A percentile compares a stretch with the other conserved stretches of the same genome.
phyloP scores from a whole-genome alignment of 345 rosid genomes.

The Arabidopsis arenosa region DNA sequence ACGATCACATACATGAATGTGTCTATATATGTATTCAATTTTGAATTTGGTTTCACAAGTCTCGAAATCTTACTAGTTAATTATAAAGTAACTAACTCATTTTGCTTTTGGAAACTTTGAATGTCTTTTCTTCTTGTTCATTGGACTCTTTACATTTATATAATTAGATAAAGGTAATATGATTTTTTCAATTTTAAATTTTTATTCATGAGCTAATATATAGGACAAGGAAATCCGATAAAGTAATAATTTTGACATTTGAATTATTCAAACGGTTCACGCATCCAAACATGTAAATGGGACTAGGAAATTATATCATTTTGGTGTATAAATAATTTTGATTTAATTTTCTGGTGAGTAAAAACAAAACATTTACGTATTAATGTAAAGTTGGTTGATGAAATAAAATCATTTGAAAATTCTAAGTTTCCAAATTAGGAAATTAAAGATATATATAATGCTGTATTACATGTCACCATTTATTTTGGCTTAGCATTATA shows the following conservation, averaged over 20 bases:
- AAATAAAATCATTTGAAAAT: slow-evolving; percentile 8
- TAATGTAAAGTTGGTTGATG: slow-evolving; percentile 16
- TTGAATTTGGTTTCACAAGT: slow-evolving; percentile 40
- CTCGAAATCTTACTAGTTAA: slow-evolving; percentile 33
- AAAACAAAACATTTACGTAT: slow-evolving; percentile 22
- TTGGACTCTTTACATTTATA: slow-evolving; percentile 36
- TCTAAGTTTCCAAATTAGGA: background rate
- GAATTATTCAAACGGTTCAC: slow-evolving; percentile 36
- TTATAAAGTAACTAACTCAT: slow-evolving; percentile 23
- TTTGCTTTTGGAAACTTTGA: slow-evolving; percentile 37
- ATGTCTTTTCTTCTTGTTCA: slow-evolving; percentile 26
- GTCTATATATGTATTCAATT: slow-evolving; percentile 7
- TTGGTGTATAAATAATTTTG: slow-evolving; percentile 7
- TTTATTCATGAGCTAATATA: background rate
- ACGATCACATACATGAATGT: slow-evolving; percentile 17
- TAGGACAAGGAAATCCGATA: background rate
- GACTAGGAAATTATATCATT: slow-evolving; percentile 5
- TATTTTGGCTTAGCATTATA: slow-evolving; percentile 11
- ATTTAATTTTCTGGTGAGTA: slow-evolving; percentile 2
- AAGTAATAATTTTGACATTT: slow-evolving; percentile 26
- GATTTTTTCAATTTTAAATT: background rate
- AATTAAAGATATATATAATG: slow-evolving; percentile 5
- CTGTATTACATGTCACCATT: slow-evolving; percentile 13
- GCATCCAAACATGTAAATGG: slow-evolving; percentile 27
- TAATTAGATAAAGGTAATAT: background rate